Percentiles rank a stretch among this genome's conserved stretches.
These are phyloP conservation scores for Penicillium pancosmium DNA, from an alignment of 495 filamentous ascomycete species.

Conservation along the genomic window DNA sequence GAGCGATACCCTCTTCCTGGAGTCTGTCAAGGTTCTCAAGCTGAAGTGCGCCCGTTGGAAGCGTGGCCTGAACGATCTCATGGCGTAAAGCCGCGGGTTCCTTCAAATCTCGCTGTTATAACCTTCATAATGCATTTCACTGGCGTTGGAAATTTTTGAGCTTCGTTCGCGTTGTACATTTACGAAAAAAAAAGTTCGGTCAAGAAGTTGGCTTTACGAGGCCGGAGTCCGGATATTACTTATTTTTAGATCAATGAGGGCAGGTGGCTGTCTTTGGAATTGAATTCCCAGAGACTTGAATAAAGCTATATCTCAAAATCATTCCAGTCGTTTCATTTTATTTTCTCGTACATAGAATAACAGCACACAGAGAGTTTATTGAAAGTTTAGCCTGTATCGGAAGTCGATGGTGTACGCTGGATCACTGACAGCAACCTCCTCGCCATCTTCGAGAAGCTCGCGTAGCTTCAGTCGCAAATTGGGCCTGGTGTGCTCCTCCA, in stretches of 20 bases:
- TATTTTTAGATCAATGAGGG: slow-evolving; percentile 34
- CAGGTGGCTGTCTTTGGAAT: slow-evolving; percentile 27
- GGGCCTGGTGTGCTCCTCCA: slow-evolving; percentile 78
- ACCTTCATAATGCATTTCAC: slow-evolving; percentile 46
- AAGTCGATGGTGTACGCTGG: slow-evolving; percentile 77
- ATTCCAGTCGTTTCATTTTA: slow-evolving; percentile 17
- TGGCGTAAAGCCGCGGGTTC: slow-evolving; percentile 42
- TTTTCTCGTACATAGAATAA: background rate
- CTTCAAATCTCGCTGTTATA: slow-evolving; percentile 15
- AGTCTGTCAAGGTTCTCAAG: slow-evolving; percentile 82
- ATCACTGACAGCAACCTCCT: slow-evolving; percentile 82
- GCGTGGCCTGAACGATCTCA: slow-evolving; percentile 57
- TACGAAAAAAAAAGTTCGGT: slow-evolving; percentile 48
- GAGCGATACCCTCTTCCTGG: slow-evolving; percentile 87
- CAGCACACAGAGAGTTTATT: slow-evolving; percentile 16
- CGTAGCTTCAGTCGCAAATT: slow-evolving; percentile 78
- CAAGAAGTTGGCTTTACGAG: slow-evolving; percentile 39
- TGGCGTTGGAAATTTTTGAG: slow-evolving; percentile 46
- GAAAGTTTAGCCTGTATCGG: slow-evolving; percentile 62
- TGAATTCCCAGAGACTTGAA: slow-evolving; percentile 22
- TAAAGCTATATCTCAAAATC: slow-evolving; percentile 27
- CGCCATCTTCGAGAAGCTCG: slow-evolving; percentile 65
- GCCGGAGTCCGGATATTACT: slow-evolving; percentile 40
- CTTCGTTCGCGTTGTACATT: slow-evolving; percentile 43
- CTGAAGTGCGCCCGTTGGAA: slow-evolving; percentile 71